A percentile compares a stretch with the other conserved stretches of the same genome.
These are phyloP conservation scores for Nephelium lappaceum DNA, from an alignment of 345 rosid species.

Conservation along the genomic window DNA sequence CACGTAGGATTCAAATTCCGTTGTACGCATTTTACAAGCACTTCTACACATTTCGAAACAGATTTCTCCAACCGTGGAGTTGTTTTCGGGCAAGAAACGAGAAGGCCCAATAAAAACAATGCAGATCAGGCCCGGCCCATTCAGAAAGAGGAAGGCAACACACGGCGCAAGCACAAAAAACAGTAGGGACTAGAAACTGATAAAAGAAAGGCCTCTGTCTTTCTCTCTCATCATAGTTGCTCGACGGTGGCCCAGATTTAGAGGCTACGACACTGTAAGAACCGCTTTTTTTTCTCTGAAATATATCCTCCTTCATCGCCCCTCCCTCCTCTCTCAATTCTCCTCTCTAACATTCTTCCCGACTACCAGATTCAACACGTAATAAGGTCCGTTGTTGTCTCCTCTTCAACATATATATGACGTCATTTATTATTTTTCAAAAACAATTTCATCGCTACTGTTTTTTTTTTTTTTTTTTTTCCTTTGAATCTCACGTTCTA, in stretches of 20 bases:
- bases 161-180: slow-evolving; percentile 2
- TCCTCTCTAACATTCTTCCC: background rate
- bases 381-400: slow-evolving; percentile 20
- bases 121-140: slow-evolving; percentile 9
- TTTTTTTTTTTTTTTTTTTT: too few species aligned
- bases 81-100: background rate
- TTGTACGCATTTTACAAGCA: too few species aligned
- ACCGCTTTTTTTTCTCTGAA: slow-evolving; percentile 14
- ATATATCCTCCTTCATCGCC: slow-evolving; percentile 11
- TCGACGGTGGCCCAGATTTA: slow-evolving; percentile 38
- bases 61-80: too few species aligned
- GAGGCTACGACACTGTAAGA: slow-evolving; percentile 21
- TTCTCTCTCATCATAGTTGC: background rate
- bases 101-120: background rate
- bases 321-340: background rate
- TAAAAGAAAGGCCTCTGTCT: background rate
- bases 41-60: too few species aligned
- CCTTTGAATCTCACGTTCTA: slow-evolving; percentile 10
- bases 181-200: background rate
- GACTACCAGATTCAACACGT: slow-evolving; percentile 16
- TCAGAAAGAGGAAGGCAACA: background rate
- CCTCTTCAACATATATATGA: background rate
- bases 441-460: too few species aligned
- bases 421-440: background rate
- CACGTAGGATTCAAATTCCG: too few species aligned